A percentile compares a stretch with the other conserved stretches of the same genome.
phyloP scores from a whole-genome alignment of 106 monocot genomes.

The Dioscorea alata region DNA sequence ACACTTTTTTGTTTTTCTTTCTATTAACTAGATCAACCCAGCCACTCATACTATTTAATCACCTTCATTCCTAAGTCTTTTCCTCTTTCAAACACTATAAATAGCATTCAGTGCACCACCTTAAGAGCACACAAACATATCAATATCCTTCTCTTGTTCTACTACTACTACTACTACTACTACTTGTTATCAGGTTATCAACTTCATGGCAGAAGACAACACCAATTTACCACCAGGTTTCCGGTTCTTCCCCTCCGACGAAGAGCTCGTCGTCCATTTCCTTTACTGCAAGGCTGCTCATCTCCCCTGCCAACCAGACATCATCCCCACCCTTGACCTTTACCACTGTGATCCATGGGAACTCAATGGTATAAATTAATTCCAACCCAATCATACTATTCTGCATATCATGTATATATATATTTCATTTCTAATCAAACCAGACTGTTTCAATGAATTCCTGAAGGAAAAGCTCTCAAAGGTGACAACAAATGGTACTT shows the following conservation, averaged over 20 bases:
- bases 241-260: constrained; percentile 86
- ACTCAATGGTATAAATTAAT: constrained; percentile 36
- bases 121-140: background rate
- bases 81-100: constrained; percentile 14
- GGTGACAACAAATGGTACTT: constrained; percentile 76
- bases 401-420: background rate
- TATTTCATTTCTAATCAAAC: background rate
- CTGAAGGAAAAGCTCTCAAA: constrained; percentile 68
- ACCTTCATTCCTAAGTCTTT: background rate
- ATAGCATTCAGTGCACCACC: background rate
- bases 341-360: constrained; percentile 69
- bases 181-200: too few species aligned
- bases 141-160: background rate
- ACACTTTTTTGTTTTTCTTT: background rate
- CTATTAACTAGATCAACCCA: background rate
- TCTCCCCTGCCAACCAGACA: constrained; percentile 58
- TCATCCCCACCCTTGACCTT: constrained; percentile 73
- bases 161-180: background rate
- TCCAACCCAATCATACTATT: too few species aligned
- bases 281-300: constrained; percentile 49
- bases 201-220: constrained; percentile 36
- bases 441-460: background rate
- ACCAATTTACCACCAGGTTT: constrained; percentile 74
- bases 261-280: constrained; percentile 85
- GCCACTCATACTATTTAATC: background rate